phyloP scores from a whole-genome alignment of 1,284 basidiomycete species.

The Cryptococcus sp. region DNA sequence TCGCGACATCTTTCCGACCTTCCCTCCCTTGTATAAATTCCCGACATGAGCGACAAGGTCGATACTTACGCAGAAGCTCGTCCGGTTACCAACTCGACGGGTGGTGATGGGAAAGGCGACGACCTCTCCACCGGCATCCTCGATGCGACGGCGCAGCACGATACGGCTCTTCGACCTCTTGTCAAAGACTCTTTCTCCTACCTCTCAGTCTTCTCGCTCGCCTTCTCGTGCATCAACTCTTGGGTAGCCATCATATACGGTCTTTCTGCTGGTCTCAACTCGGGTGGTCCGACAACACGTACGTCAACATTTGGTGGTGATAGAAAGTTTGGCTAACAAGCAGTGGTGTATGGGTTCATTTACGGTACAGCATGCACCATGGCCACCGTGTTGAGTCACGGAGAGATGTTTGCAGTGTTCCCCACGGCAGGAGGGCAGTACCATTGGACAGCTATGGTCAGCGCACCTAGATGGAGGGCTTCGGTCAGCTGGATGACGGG shows the following conservation, averaged over 20 bases:
- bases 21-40: no score
- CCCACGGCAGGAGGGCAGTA: conserved; percentile 8
- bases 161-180: not conserved
- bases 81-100: no score
- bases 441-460: conserved; percentile 9
- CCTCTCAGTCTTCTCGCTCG: conserved; percentile 12
- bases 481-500: conserved; percentile 7
- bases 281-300: conserved; percentile 17
- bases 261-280: conserved; percentile 11
- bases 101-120: no score
- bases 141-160: not conserved
- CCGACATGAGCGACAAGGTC: no score
- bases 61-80: no score
- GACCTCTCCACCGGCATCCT: no score
- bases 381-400: conserved; percentile 10
- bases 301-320: not conserved
- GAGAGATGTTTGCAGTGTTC: conserved; percentile 15
- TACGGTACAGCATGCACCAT: conserved; percentile 14
- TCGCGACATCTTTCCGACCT: no score
- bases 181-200: conserved; percentile 7
- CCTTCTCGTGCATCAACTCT: conserved; percentile 15
- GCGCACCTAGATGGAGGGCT: conserved; percentile 2
- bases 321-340: not conserved
- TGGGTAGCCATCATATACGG: conserved; percentile 16
- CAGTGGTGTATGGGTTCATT: conserved; percentile 16